Base-by-base conservation (phyloP, 441 rosid species). In the Geranium incanum region DNA sequence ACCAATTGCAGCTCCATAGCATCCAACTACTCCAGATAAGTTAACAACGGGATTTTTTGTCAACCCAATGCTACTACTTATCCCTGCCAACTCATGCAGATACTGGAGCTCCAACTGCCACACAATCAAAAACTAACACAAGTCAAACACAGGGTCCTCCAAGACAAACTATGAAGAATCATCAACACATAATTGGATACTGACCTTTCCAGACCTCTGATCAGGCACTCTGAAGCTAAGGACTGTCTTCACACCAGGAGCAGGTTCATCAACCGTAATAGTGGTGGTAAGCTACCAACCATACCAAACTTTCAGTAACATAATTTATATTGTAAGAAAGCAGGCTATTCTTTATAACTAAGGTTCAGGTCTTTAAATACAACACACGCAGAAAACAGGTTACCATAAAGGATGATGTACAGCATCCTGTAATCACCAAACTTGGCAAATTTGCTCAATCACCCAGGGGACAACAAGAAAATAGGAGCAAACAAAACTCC, bases 161-260 rank as follows among this genome's bases (percentile, higher is more conserved):
- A 68, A 55, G 36, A 37, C 55, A 73, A 67, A 66, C n/a, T 65
- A 65, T 11, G 7, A 33, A 12, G 36, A 65, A 11, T 28, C 1
- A 65, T 4, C 18, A 12, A 50, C 19, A 13, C 4, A 15, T 11
- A 13, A 13, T 11, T 21, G 65, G 21, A 63, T 0, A 21, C 66
- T 72, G 78, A 90, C 97, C 93, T 92, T 92, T 78, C 96, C 94
- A 60, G 97, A 94, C 79, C 96, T 87, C 71, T 89, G 97, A 81
- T 94, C 97, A 69, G 97, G 99, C 57, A 82, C 84, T 76, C 72
- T 89, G 86, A 87, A 88, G 84, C 86, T 86, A 63, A 92, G 77
- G 73, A 90, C 90, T 37, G 97, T 39, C 85, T 86, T 94, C 82
- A 89, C 72, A 55, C 99, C 97, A 62, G 97, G 99, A 57, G 88